These are phyloP conservation scores for Neurospora pannonica DNA, from an alignment of 495 filamentous ascomycete species.

Conservation along the genomic window DNA sequence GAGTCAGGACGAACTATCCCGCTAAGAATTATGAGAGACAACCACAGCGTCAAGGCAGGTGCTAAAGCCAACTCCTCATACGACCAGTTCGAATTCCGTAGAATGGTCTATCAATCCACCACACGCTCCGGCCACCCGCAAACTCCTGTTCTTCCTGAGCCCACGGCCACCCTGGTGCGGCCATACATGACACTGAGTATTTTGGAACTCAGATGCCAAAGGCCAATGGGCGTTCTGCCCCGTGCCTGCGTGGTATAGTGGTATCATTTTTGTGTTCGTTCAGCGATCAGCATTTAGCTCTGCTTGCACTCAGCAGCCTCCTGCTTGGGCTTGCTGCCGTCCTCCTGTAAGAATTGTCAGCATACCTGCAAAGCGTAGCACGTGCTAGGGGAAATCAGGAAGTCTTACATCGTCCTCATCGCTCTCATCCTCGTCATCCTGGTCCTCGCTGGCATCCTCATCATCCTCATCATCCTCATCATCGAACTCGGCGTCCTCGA, in stretches of 20 bases:
- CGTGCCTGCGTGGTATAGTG: not conserved
- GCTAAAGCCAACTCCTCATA: slow-evolving; percentile 15
- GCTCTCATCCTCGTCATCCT: slow-evolving; percentile 79
- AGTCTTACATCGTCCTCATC: slow-evolving; percentile 78
- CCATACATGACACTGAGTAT: slow-evolving; percentile 6
- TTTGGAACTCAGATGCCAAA: slow-evolving; percentile 2
- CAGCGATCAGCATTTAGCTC: slow-evolving; percentile 53
- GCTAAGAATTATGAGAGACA: slow-evolving; percentile 8
- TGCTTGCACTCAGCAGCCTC: slow-evolving; percentile 99
- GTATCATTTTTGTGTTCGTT: not conserved
- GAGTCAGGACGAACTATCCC: not conserved
- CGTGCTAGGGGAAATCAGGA: not conserved
- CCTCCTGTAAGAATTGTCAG: slow-evolving; percentile 53
- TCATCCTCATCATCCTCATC: slow-evolving; percentile 83
- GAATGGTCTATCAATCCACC: slow-evolving; percentile 11
- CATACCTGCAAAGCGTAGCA: not conserved
- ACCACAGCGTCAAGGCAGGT: slow-evolving; percentile 12
- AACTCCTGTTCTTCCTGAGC: slow-evolving; percentile 5
- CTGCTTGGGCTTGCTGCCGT: slow-evolving; percentile 92
- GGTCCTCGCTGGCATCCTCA: slow-evolving; percentile 75
- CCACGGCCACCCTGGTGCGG: slow-evolving; percentile 1
- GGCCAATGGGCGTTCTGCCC: slow-evolving; percentile 1
- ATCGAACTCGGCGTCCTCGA: slow-evolving; percentile 75
- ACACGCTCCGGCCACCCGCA: slow-evolving; percentile 2
- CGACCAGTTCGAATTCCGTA: slow-evolving; percentile 11